Evolutionary conservation across 306 rosid species (phyloP).

Genomic region (Fragaria vesca): DNA sequence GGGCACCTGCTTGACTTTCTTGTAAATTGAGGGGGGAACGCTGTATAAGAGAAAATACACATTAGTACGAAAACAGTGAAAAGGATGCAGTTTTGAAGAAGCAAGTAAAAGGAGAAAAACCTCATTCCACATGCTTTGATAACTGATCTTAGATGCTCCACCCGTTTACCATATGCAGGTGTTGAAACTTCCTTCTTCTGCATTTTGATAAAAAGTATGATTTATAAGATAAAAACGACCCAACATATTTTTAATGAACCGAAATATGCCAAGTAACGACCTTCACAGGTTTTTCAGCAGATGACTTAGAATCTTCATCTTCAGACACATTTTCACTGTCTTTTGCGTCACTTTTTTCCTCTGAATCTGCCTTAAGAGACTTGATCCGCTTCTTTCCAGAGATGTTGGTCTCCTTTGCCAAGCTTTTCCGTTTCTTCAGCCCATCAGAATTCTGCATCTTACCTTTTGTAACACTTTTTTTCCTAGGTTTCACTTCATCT

Average conservation of each 20-base stretch:
- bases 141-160: slow-evolving; percentile 84
- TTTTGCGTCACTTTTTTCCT: slow-evolving; percentile 50
- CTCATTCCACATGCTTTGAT: slow-evolving; percentile 98
- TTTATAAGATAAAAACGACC: slow-evolving; percentile 23
- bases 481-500: slow-evolving; percentile 58
- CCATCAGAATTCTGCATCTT: slow-evolving; percentile 45
- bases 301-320: slow-evolving; percentile 68
- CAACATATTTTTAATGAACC: slow-evolving; percentile 1
- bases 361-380: slow-evolving; percentile 39
- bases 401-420: slow-evolving; percentile 42
- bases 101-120: slow-evolving; percentile 40
- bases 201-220: slow-evolving; percentile 22
- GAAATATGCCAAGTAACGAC: slow-evolving; percentile 33
- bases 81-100: slow-evolving; percentile 19
- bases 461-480: slow-evolving; percentile 49
- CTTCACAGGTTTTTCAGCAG: slow-evolving; percentile 65
- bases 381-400: slow-evolving; percentile 66
- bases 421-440: slow-evolving; percentile 59
- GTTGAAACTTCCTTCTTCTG: slow-evolving; percentile 86
- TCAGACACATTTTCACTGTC: slow-evolving; percentile 63
- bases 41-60: slow-evolving; percentile 44
- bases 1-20: slow-evolving; percentile 81
- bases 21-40: slow-evolving; percentile 77
- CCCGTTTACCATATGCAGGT: slow-evolving; percentile 75
- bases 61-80: slow-evolving; percentile 28